A percentile compares a stretch with the other conserved stretches of the same genome.
phyloP scores from a whole-genome alignment of 495 filamentous ascomycete genomes.

The Neurospora pannonica region DNA sequence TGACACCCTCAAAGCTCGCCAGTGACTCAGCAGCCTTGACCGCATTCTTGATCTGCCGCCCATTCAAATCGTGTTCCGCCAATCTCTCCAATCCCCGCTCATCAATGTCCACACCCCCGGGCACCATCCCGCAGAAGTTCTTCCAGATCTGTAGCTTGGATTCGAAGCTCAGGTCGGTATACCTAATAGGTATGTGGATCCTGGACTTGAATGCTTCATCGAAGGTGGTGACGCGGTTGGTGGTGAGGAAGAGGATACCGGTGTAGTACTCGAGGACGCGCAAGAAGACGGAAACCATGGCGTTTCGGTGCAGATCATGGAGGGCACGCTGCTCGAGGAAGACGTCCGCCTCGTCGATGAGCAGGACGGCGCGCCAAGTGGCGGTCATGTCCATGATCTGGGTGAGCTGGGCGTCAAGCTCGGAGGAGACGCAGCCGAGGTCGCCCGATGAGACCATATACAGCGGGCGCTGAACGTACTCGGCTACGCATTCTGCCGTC shows the following conservation, averaged over 20 bases:
- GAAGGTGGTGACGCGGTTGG: conserved; percentile 35
- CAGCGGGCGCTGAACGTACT: conserved; percentile 41
- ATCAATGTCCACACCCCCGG: conserved; percentile 30
- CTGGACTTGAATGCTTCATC: conserved; percentile 35
- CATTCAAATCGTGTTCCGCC: conserved; percentile 43
- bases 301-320: conserved; percentile 37
- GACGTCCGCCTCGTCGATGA: conserved; percentile 44
- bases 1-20: conserved; percentile 20
- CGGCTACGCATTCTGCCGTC: conserved; percentile 39
- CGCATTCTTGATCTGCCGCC: conserved; percentile 55
- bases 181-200: conserved; percentile 35
- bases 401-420: conserved; percentile 28
- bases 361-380: conserved; percentile 41
- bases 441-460: conserved; percentile 46
- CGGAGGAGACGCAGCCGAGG: conserved; percentile 31
- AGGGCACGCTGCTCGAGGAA: conserved; percentile 35
- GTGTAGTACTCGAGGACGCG: conserved; percentile 38
- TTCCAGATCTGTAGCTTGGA: conserved; percentile 35
- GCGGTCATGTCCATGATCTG: conserved; percentile 38
- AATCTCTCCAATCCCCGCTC: conserved; percentile 34
- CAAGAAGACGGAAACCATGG: conserved; percentile 36
- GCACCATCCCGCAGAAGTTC: conserved; percentile 30
- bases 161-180: conserved; percentile 24
- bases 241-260: conserved; percentile 41
- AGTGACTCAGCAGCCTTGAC: conserved; percentile 43